Evolutionary conservation across 1,284 basidiomycete genomes (phyloP).

Genomic region (Pascua sp.): DNA sequence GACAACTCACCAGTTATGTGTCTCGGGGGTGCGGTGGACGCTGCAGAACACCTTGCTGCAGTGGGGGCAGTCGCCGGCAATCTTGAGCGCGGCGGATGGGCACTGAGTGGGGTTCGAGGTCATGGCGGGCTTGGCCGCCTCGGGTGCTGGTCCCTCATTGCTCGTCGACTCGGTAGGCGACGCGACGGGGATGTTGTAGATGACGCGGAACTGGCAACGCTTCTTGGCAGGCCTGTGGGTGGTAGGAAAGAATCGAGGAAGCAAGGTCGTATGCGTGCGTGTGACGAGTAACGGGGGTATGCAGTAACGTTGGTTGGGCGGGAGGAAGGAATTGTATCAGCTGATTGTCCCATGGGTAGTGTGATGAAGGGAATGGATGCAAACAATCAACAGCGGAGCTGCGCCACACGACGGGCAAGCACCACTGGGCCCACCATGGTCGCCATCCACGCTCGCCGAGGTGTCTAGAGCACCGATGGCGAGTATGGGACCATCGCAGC

Average conservation of each 20-base stretch:
- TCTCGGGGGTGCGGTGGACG: slow-evolving; percentile 49
- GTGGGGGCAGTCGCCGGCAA: slow-evolving; percentile 51
- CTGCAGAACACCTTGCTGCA: slow-evolving; percentile 49
- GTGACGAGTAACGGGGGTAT: background rate
- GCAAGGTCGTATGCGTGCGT: background rate
- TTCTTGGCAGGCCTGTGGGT: slow-evolving; percentile 48
- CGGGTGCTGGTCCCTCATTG: slow-evolving; percentile 3
- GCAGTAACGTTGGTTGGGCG: background rate
- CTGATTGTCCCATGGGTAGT: no score
- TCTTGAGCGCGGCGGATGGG: slow-evolving; percentile 45
- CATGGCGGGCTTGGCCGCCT: slow-evolving; percentile 29
- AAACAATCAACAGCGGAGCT: background rate
- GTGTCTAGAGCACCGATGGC: no score
- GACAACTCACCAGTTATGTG: slow-evolving; percentile 50
- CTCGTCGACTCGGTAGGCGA: no score
- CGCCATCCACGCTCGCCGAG: no score
- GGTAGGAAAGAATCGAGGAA: background rate
- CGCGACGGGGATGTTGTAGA: slow-evolving; percentile 46
- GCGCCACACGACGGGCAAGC: no score
- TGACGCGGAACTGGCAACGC: slow-evolving; percentile 47
- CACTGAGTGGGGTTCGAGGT: slow-evolving; percentile 46
- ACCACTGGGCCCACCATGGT: no score
- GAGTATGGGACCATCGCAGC: no score
- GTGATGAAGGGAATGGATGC: background rate
- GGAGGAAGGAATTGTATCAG: background rate